These are phyloP conservation scores for Botrytis pseudocinerea DNA, from an alignment of 2,329 filamentous ascomycete genomes.

Conservation along the genomic window DNA sequence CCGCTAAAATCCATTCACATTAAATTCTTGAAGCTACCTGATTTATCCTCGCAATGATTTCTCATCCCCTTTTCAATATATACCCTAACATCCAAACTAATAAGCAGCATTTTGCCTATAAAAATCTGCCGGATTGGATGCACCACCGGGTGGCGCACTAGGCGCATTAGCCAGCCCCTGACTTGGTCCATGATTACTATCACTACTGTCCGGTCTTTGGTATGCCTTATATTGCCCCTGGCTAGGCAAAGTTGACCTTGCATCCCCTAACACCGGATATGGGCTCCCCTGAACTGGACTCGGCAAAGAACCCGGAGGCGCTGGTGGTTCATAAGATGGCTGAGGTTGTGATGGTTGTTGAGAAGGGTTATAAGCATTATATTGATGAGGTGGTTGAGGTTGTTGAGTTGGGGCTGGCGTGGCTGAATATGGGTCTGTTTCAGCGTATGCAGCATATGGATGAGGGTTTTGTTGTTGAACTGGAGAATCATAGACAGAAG, in stretches of 20 bases:
- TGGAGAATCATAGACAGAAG: slow-evolving; percentile 75
- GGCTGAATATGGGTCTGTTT: slow-evolving; percentile 37
- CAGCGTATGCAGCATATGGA: slow-evolving; percentile 37
- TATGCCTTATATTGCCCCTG: slow-evolving; percentile 60
- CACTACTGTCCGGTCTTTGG: slow-evolving; percentile 35
- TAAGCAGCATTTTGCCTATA: slow-evolving; percentile 51
- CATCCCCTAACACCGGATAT: slow-evolving; percentile 44
- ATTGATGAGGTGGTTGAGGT: slow-evolving; percentile 34
- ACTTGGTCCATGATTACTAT: slow-evolving; percentile 31
- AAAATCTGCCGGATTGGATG: slow-evolving; percentile 49
- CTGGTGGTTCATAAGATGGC: slow-evolving; percentile 37
- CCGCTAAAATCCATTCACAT: background rate
- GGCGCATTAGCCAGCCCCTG: slow-evolving; percentile 42
- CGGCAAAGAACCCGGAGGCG: slow-evolving; percentile 34
- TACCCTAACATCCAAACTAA: slow-evolving; percentile 22
- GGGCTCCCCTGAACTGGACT: slow-evolving; percentile 33
- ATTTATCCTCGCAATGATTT: background rate
- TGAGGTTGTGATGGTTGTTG: slow-evolving; percentile 32
- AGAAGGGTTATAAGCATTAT: slow-evolving; percentile 37
- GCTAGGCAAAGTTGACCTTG: slow-evolving; percentile 53
- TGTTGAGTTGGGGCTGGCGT: slow-evolving; percentile 28
- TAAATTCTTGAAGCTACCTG: background rate
- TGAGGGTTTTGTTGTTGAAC: slow-evolving; percentile 51
- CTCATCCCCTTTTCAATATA: background rate
- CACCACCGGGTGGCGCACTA: slow-evolving; percentile 46